Percentiles rank a stretch among this genome's conserved stretches.
These are phyloP conservation scores for Gaeumannomyces sp. DNA, from an alignment of 2,329 filamentous ascomycete species.

Conservation along the genomic window DNA sequence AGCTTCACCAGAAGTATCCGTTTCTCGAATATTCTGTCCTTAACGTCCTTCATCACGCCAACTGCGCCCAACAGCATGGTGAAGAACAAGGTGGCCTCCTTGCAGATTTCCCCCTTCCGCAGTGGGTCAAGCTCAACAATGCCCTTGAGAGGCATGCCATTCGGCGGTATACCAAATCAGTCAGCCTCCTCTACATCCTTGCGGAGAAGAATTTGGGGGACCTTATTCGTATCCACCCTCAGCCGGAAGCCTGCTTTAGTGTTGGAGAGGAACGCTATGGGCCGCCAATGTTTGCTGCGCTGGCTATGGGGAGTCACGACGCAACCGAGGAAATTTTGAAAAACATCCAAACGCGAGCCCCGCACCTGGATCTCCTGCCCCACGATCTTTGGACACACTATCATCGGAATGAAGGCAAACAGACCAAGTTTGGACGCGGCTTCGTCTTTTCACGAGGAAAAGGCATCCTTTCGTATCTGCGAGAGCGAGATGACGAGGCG, in stretches of 20 bases:
- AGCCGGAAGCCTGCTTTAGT: background rate
- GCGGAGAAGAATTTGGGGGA: constrained; percentile 10
- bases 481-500: no score
- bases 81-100: constrained; percentile 3
- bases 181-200: constrained; percentile 10
- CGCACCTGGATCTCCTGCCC: background rate
- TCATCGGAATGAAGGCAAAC: background rate
- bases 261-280: constrained; percentile 11
- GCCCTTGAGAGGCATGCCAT: constrained; percentile 2
- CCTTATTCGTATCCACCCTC: constrained; percentile 8
- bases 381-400: background rate
- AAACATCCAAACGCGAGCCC: background rate
- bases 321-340: constrained; percentile 10
- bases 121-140: constrained; percentile 8
- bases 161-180: constrained; percentile 9
- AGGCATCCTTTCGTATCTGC: background rate
- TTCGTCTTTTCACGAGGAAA: constrained; percentile 1
- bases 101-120: constrained; percentile 4
- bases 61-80: constrained; percentile 18
- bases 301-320: constrained; percentile 11
- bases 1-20: constrained; percentile 23
- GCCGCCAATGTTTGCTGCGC: constrained; percentile 14
- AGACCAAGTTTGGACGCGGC: background rate
- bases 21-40: constrained; percentile 40
- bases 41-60: constrained; percentile 34